A percentile compares a stretch with the other conserved stretches of the same genome.
These are phyloP conservation scores for Coniophora puteana DNA, from an alignment of 1,284 basidiomycete species.

Conservation along the genomic window DNA sequence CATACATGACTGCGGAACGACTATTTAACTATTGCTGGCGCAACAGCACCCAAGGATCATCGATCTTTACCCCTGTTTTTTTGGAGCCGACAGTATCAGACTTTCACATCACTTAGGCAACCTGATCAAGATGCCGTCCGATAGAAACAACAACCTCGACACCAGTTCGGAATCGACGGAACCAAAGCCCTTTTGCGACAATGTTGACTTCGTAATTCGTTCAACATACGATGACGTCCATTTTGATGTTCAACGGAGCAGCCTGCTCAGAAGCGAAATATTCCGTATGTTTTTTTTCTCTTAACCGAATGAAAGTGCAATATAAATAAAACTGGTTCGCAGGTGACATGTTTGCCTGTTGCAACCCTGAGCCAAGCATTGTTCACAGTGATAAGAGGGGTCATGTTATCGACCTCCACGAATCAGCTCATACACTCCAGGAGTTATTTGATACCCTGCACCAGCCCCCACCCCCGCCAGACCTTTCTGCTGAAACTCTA, in stretches of 20 bases:
- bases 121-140: too few species aligned
- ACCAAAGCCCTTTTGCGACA: conserved; percentile 34
- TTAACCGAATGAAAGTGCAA: too few species aligned
- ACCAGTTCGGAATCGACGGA: too few species aligned
- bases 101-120: too few species aligned
- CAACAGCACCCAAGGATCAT: too few species aligned
- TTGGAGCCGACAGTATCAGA: too few species aligned
- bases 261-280: conserved; percentile 49
- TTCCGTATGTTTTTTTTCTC: conserved; percentile 44
- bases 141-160: too few species aligned
- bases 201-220: conserved; percentile 49
- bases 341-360: conserved; percentile 64
- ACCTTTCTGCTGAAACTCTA: conserved; percentile 30
- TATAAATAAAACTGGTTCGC: too few species aligned
- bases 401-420: conserved; percentile 46
- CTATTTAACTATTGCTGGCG: too few species aligned
- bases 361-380: conserved; percentile 32
- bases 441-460: conserved; percentile 48
- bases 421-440: conserved; percentile 40
- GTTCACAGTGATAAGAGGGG: conserved; percentile 17
- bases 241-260: conserved; percentile 44
- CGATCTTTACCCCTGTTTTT: too few species aligned
- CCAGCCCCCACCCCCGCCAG: conserved; percentile 44
- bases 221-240: conserved; percentile 44
- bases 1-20: too few species aligned